Evolutionary conservation across 75 land plant species (phyloP).

Genomic region (Sequoiadendron giganteum): DNA sequence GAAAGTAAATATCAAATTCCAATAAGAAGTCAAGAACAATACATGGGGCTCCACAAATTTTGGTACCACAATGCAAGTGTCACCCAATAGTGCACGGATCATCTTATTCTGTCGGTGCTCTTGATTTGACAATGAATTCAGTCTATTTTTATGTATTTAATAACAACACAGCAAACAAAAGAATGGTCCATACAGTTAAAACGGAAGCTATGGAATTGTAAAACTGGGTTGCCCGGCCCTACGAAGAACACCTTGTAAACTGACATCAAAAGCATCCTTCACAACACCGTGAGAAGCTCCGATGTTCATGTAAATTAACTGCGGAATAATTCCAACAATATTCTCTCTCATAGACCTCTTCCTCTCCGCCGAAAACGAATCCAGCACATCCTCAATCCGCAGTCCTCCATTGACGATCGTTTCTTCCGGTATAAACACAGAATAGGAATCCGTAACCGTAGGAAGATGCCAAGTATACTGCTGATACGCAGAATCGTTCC

Average conservation of each 20-base stretch:
- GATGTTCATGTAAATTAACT: neutral
- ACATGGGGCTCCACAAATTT: too few relatives aligned
- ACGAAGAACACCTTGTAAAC: neutral
- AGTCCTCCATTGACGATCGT: neutral
- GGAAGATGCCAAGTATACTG: constrained; percentile 53
- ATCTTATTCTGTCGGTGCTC: too few relatives aligned
- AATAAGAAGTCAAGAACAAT: too few relatives aligned
- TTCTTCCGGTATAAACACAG: constrained; percentile 24
- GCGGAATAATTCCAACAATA: constrained; percentile 5
- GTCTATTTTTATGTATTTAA: neutral
- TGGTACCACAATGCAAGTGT: too few relatives aligned
- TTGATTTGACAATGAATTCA: too few relatives aligned
- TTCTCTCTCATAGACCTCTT: constrained; percentile 4
- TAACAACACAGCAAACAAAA: neutral
- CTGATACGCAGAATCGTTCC: constrained; percentile 31
- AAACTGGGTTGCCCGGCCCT: constrained; percentile 10
- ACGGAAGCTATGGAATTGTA: constrained; percentile 7
- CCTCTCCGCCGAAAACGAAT: neutral
- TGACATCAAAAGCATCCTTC: constrained; percentile 11
- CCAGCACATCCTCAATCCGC: constrained; percentile 2
- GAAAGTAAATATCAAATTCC: too few relatives aligned
- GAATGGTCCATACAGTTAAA: constrained; percentile 8
- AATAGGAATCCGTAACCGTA: constrained; percentile 13
- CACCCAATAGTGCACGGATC: too few relatives aligned
- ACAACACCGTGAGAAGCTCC: neutral